These are phyloP conservation scores for Coleophoma cylindrospora DNA, from an alignment of 2,329 filamentous ascomycete species.

Conservation along the genomic window DNA sequence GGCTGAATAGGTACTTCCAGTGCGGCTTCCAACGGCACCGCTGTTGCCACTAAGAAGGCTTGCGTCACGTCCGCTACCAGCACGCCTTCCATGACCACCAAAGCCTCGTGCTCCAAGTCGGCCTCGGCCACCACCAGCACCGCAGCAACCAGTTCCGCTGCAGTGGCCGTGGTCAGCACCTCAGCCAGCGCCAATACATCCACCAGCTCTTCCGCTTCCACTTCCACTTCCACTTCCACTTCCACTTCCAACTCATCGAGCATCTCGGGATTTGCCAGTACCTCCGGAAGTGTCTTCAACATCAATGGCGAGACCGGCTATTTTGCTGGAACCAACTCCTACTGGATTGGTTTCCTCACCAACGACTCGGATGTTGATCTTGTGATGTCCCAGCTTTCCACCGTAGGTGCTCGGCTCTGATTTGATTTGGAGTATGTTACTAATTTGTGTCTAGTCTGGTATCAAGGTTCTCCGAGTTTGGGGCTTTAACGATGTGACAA, in stretches of 20 bases:
- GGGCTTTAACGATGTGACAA: slow-evolving; percentile 56
- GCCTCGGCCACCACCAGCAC: neutral
- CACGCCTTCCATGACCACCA: neutral
- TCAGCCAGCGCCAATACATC: neutral
- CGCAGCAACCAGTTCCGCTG: too few species aligned
- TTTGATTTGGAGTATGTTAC: neutral
- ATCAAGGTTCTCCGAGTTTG: slow-evolving; percentile 57
- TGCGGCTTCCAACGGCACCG: neutral
- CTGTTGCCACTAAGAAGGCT: neutral
- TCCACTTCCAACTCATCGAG: slow-evolving; percentile 4
- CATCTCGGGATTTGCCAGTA: slow-evolving; percentile 15
- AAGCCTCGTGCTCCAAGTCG: neutral
- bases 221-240: slow-evolving; percentile 3
- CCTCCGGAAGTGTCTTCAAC: slow-evolving; percentile 27
- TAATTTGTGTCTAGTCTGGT: slow-evolving; percentile 31
- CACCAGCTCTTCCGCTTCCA: neutral
- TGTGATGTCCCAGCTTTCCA: slow-evolving; percentile 39
- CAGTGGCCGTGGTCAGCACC: neutral
- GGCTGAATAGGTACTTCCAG: neutral
- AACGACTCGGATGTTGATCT: slow-evolving; percentile 50
- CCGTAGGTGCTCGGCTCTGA: slow-evolving; percentile 11
- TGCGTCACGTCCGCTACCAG: neutral
- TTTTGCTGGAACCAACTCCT: slow-evolving; percentile 49
- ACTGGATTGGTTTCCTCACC: slow-evolving; percentile 49
- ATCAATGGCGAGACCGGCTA: slow-evolving; percentile 42